phyloP scores from a whole-genome alignment of 441 rosid species.

The Adansonia gregorii region DNA sequence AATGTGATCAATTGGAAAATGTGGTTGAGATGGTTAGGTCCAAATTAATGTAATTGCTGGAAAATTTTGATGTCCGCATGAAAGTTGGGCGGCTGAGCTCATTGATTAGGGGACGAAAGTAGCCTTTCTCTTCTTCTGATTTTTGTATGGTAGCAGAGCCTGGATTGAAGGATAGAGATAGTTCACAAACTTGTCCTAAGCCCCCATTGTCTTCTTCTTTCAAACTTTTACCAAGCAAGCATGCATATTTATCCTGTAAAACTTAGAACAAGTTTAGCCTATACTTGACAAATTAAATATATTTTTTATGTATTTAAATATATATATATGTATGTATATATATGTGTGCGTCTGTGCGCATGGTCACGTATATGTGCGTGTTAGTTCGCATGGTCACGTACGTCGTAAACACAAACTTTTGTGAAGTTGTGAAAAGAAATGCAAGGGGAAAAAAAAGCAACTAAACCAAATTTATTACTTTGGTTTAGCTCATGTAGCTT shows the following conservation, averaged over 20 bases:
- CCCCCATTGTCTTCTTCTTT: constrained; percentile 23
- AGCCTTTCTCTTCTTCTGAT: constrained; percentile 23
- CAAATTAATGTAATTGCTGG: constrained; percentile 29
- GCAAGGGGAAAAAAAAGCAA: too few species aligned
- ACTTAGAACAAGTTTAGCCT: neutral
- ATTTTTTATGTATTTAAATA: neutral
- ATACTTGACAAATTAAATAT: too few species aligned
- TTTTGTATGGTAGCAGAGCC: neutral
- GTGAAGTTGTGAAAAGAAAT: too few species aligned
- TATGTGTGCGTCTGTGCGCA: too few species aligned
- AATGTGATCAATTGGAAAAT: neutral
- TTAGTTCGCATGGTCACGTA: too few species aligned
- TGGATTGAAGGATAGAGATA: constrained; percentile 36
- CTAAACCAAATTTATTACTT: too few species aligned
- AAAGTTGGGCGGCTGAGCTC: constrained; percentile 2
- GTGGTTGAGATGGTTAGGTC: constrained; percentile 36
- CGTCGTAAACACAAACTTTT: too few species aligned
- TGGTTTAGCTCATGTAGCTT: too few species aligned
- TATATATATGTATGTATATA: too few species aligned
- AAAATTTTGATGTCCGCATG: constrained; percentile 13
- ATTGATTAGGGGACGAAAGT: constrained; percentile 16
- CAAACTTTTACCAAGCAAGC: constrained; percentile 11
- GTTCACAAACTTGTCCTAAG: constrained; percentile 35
- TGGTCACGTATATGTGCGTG: too few species aligned
- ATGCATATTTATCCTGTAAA: constrained; percentile 29